Evolutionary conservation across 805 yeast genomes (phyloP).

Genomic region (Yarrowia osloensis): DNA sequence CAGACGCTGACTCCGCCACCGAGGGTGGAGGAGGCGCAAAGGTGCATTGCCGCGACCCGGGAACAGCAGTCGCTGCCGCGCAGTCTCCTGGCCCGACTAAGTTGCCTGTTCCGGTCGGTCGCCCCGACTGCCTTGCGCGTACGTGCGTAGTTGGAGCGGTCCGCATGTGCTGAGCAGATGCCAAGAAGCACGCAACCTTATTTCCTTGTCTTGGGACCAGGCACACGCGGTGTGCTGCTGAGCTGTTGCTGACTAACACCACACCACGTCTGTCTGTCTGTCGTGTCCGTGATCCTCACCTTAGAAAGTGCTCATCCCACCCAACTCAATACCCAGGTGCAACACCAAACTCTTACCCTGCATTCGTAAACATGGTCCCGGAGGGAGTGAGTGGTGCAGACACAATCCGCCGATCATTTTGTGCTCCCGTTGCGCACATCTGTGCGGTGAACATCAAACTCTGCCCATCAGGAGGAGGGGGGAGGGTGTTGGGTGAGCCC

Average conservation of each 20-base stretch:
- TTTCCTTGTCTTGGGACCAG: background rate
- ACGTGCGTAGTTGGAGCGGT: background rate
- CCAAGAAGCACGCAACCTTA: background rate
- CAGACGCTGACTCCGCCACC: background rate
- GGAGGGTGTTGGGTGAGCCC: background rate
- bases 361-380: background rate
- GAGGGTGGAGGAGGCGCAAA: background rate
- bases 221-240: background rate
- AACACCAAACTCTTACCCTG: background rate
- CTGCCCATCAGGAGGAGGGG: background rate
- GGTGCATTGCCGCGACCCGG: background rate
- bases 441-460: background rate
- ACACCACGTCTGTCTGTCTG: too few relatives aligned
- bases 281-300: too few relatives aligned
- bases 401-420: constrained; percentile 11
- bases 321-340: too few relatives aligned
- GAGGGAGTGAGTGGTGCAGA: background rate
- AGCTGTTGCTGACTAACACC: background rate
- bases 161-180: constrained; percentile 13
- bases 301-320: too few relatives aligned
- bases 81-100: background rate
- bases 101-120: constrained; percentile 6
- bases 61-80: background rate
- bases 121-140: constrained; percentile 5
- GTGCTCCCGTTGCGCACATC: constrained; percentile 2